Evolutionary conservation across 495 filamentous ascomycete species (phyloP).

Genomic region (Podospora fimiseda): DNA sequence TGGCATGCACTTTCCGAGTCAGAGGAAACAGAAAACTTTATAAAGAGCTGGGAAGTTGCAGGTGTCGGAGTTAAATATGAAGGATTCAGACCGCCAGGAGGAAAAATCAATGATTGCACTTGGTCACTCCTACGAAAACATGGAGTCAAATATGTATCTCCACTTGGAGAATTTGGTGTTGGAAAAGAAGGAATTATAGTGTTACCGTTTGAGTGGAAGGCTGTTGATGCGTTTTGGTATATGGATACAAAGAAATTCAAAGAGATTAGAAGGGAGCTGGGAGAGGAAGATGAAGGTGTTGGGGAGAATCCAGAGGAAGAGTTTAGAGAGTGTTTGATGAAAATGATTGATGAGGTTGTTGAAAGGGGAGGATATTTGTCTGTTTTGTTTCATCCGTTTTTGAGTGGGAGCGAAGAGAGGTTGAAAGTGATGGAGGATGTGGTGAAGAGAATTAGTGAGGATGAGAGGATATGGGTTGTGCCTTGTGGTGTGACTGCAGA

Average conservation of each 20-base stretch:
- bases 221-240: slow-evolving; percentile 32
- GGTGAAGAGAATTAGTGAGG: slow-evolving; percentile 12
- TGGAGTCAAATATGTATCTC: slow-evolving; percentile 24
- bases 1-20: slow-evolving; percentile 17
- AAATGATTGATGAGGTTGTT: slow-evolving; percentile 20
- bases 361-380: slow-evolving; percentile 19
- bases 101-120: slow-evolving; percentile 21
- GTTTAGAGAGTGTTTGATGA: slow-evolving; percentile 18
- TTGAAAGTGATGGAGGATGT: slow-evolving; percentile 22
- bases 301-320: slow-evolving; percentile 2
- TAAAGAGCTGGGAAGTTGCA: slow-evolving; percentile 19
- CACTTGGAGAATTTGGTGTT: slow-evolving; percentile 18
- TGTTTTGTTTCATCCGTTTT: slow-evolving; percentile 30
- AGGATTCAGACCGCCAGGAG: slow-evolving; percentile 30
- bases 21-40: slow-evolving; percentile 17
- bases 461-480: slow-evolving; percentile 23
- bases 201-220: slow-evolving; percentile 30
- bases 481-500: slow-evolving; percentile 23
- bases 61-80: slow-evolving; percentile 15
- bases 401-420: slow-evolving; percentile 23
- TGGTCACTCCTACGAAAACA: slow-evolving; percentile 7
- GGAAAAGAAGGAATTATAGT: slow-evolving; percentile 19
- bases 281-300: slow-evolving; percentile 14
- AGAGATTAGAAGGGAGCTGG: slow-evolving; percentile 13
- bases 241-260: slow-evolving; percentile 26